Percentiles rank a stretch among this genome's conserved stretches.
These are phyloP conservation scores for Gossypium thurberi DNA, from an alignment of 345 rosid species.

Conservation along the genomic window DNA sequence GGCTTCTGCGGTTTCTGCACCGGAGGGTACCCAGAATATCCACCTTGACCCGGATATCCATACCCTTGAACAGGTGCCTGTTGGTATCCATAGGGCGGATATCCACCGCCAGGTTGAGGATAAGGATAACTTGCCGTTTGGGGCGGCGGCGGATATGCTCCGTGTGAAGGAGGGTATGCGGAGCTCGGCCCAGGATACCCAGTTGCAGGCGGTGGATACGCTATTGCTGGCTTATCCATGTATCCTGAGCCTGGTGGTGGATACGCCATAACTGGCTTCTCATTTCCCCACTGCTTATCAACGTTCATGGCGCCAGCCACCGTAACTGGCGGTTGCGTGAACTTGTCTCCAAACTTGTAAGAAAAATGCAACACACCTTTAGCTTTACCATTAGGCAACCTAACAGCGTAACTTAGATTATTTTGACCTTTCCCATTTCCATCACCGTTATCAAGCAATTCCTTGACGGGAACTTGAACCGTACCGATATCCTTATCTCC, in stretches of 20 bases:
- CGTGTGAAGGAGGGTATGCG: slow-evolving; percentile 1
- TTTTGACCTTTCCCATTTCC: neutral
- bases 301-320: neutral
- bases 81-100: neutral
- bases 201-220: slow-evolving; percentile 13
- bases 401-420: slow-evolving; percentile 21
- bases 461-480: slow-evolving; percentile 34
- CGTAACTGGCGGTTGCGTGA: neutral
- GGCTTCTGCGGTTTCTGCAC: slow-evolving; percentile 23
- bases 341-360: slow-evolving; percentile 36
- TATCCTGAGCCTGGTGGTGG: slow-evolving; percentile 11
- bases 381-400: slow-evolving; percentile 27
- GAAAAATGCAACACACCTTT: slow-evolving; percentile 36
- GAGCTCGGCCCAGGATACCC: slow-evolving; percentile 12
- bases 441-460: slow-evolving; percentile 22
- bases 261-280: slow-evolving; percentile 25
- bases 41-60: slow-evolving; percentile 20
- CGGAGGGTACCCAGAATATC: slow-evolving; percentile 23
- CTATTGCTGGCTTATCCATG: slow-evolving; percentile 11
- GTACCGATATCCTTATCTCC: slow-evolving; percentile 34
- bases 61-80: neutral
- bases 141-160: slow-evolving; percentile 13
- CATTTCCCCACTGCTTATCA: neutral
- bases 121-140: neutral
- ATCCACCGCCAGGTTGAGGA: neutral